These are phyloP conservation scores for Globisporangium yorkense DNA, from an alignment of 352 stramenopile genomes.

Conservation along the genomic window DNA sequence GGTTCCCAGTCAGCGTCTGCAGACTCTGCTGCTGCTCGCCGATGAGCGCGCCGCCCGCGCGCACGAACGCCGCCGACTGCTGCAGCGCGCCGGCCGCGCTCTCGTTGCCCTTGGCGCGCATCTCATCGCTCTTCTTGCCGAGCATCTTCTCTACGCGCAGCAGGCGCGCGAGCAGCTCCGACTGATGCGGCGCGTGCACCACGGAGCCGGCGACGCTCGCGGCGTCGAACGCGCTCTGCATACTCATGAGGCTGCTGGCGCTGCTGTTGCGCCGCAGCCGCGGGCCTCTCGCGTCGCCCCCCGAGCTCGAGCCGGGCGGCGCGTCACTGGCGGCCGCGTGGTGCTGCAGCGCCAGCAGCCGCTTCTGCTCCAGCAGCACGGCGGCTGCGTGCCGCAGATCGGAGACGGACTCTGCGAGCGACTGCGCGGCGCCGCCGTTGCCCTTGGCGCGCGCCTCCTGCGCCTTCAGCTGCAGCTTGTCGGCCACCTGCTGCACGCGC, in stretches of 20 bases:
- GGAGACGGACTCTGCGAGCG: slow-evolving; percentile 37
- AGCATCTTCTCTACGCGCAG: slow-evolving; percentile 47
- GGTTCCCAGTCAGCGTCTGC: slow-evolving; percentile 25
- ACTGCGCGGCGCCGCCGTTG: slow-evolving; percentile 38
- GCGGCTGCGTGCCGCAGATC: slow-evolving; percentile 50
- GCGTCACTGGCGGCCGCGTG: slow-evolving; percentile 10
- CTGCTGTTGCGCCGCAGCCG: slow-evolving; percentile 14
- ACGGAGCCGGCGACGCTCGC: slow-evolving; percentile 11
- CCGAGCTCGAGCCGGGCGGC: slow-evolving; percentile 18
- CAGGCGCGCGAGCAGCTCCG: slow-evolving; percentile 35
- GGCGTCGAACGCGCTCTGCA: slow-evolving; percentile 14
- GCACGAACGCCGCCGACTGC: slow-evolving; percentile 43
- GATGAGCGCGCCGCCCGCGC: slow-evolving; percentile 24
- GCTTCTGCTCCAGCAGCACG: slow-evolving; percentile 52
- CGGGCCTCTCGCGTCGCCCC: slow-evolving; percentile 1
- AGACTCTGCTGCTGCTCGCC: slow-evolving; percentile 47
- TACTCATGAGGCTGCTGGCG: slow-evolving; percentile 13
- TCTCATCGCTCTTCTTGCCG: slow-evolving; percentile 72
- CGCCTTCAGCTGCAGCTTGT: slow-evolving; percentile 68
- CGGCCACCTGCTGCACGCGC: slow-evolving; percentile 64
- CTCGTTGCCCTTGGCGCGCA: slow-evolving; percentile 63
- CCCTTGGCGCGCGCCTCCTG: slow-evolving; percentile 58
- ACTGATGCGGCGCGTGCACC: slow-evolving; percentile 6
- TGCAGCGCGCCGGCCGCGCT: slow-evolving; percentile 40
- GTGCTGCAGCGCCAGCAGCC: slow-evolving; percentile 23